Evolutionary conservation across 2,329 filamentous ascomycete species (phyloP), one percentile per base, ranked within the genome.

Genomic region (Nemania sp.): DNA sequence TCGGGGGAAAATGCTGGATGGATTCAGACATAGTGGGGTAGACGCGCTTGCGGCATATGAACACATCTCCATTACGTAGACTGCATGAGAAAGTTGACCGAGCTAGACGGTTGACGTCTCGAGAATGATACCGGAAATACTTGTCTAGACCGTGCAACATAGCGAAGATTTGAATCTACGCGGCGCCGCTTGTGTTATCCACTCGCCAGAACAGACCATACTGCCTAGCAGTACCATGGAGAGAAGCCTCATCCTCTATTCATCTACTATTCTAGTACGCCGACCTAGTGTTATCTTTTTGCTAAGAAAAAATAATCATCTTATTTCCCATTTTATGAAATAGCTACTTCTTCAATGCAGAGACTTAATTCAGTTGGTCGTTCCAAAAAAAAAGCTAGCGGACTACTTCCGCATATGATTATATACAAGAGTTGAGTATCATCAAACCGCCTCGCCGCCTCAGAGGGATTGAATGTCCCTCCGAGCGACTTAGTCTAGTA

Each of bases 121-220:
- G 32, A 49, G 29, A 41, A 52, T 52, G 10, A 29, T 52, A 22
- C 26, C 2, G 24, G 22, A 15, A 27, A 22, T 53, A 27, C n/a
- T 45, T 59, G 29, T 62, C 32, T 69, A 66, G 63, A 66, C 52
- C 54, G 53, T 63, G 29, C 54, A 51, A 65, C 52, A 45, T 62
- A 62, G 58, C 62, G 53, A 59, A 62, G 18, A 55, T 59, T 54
- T 54, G 22, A 66, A 53, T 27, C 32, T 26, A 60, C 55, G 55
- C 58, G 47, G 41, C 53, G 32, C 26, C 20, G 32, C 32, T 35
- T 43, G 41, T 58, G 52, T 54, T 62, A 59, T 35, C 53, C 10
- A 60, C 55, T 29, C 11, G 15, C 24, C 24, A 32, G 6, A 20
- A 22, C n/a, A 35, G 52, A 54, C 52, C 15, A 22, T 18, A 41